These are phyloP conservation scores for Salvia splendens DNA, from an alignment of 257 asterid species.

Conservation along the genomic window DNA sequence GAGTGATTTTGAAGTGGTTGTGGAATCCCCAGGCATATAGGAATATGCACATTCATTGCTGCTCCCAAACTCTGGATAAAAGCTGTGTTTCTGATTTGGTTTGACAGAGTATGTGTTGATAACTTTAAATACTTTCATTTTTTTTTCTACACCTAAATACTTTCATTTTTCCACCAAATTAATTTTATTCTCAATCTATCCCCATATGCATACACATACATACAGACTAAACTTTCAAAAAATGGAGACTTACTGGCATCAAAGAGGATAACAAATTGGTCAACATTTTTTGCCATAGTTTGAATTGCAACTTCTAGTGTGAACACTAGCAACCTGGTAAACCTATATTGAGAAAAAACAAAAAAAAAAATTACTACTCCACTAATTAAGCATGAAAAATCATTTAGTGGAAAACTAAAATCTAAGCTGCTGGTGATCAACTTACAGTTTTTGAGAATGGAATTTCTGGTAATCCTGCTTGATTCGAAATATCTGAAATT, in stretches of 20 bases:
- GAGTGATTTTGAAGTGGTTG: slow-evolving; percentile 41
- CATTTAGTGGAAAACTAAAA: slow-evolving; percentile 2
- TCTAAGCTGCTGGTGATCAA: neutral
- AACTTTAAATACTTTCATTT: neutral
- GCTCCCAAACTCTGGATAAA: slow-evolving; percentile 43
- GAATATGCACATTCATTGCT: slow-evolving; percentile 55
- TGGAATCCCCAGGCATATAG: slow-evolving; percentile 50
- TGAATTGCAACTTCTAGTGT: slow-evolving; percentile 95
- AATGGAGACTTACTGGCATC: slow-evolving; percentile 88
- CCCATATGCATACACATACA: neutral
- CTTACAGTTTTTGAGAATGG: slow-evolving; percentile 83
- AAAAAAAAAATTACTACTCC: neutral
- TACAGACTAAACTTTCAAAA: too few species aligned
- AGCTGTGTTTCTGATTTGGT: slow-evolving; percentile 51
- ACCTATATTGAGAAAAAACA: slow-evolving; percentile 41
- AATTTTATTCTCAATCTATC: neutral
- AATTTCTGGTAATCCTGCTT: slow-evolving; percentile 93
- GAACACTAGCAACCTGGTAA: slow-evolving; percentile 73
- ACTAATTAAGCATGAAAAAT: neutral
- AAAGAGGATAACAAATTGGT: slow-evolving; percentile 76
- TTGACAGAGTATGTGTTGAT: slow-evolving; percentile 34
- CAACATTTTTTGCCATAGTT: slow-evolving; percentile 72
- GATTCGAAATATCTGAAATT: slow-evolving; percentile 70
- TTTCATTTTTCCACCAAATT: neutral
- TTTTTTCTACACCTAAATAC: too few species aligned